Base-by-base conservation (phyloP, 2,329 filamentous ascomycete species). In the Cryphonectria nitschkei region DNA sequence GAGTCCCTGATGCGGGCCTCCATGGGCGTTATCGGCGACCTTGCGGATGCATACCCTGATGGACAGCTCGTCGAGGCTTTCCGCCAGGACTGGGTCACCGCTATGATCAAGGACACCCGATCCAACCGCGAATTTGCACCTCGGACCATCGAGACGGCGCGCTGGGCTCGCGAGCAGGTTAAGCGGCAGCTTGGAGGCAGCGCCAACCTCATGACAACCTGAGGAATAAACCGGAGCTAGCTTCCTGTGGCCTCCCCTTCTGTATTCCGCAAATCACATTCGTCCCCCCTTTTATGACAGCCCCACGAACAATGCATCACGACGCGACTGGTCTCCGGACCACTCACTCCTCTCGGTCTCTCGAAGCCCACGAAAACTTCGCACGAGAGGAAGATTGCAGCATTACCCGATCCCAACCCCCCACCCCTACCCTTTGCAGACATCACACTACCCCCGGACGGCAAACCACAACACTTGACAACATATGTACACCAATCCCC, bases 151-250 rank as follows among this genome's bases (percentile, higher is more conserved):
- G 94, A 98, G 75, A 98, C 96, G 63, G 96, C 96, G 79, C 92
- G 95, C 77, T 99, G 96, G 96, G 95, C 96, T 74, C 92, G 95
- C 73, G 96, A 98, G 83, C 94, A 98, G 81, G 95, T 98, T 81
- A 98, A 98, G 88, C 92, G 94, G 77, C 96, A 99, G 82, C 83
- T 90, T 67, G 87, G 87, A 71, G 88, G 88, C 74, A 78, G 80
- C 65, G 80, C 78, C 76, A 83, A 80, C 68, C 83, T 87, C 76
- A 88, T 89, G 85, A 80, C 83, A 68, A 82, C 82, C 74, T 87
- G 82, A 83, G 74, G 72, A 56, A 39, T 29, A 7, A 32, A 34
- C 58, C n/a, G 60, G 58, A 19, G 58, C 22, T 54, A 54, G 69
- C 68, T 68, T 39, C 56, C 63, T 26, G 22, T 63, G 63, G 62